Conservation (phyloP, 2,329 filamentous ascomycete species). For the Colletotrichum agaves region DNA sequence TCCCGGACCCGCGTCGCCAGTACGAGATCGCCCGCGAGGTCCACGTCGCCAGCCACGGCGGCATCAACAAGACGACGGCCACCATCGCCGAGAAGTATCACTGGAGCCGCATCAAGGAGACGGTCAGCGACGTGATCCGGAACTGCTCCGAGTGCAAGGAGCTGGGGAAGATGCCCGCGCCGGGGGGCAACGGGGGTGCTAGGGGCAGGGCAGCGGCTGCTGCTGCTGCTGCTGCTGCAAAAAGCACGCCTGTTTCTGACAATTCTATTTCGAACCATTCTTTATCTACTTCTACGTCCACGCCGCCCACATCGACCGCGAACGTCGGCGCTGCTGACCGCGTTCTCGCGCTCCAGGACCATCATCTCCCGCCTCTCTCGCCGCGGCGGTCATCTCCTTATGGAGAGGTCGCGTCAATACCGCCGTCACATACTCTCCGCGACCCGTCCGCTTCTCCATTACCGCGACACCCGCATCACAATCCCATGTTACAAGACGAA, state of each 20-base stretch:
- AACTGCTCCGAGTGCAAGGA: slow-evolving; percentile 94
- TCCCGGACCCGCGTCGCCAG: slow-evolving; percentile 88
- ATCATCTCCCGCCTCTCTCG: slow-evolving; percentile 43
- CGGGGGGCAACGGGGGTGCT: slow-evolving; percentile 21
- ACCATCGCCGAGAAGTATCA: slow-evolving; percentile 94
- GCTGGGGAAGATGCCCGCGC: slow-evolving; percentile 65
- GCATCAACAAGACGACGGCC: slow-evolving; percentile 98
- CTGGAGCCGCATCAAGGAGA: slow-evolving; percentile 98
- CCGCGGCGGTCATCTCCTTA: slow-evolving; percentile 50
- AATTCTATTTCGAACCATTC: slow-evolving; percentile 9
- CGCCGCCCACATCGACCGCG: slow-evolving; percentile 30
- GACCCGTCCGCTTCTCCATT: slow-evolving; percentile 41
- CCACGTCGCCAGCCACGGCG: slow-evolving; percentile 82
- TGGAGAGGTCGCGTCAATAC: slow-evolving; percentile 58
- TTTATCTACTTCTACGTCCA: slow-evolving; percentile 7
- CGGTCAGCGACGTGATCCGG: slow-evolving; percentile 92
- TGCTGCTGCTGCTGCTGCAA: slow-evolving; percentile 1
- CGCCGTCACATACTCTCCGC: slow-evolving; percentile 52
- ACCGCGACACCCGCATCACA: slow-evolving; percentile 46
- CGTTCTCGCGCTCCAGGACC: slow-evolving; percentile 36
- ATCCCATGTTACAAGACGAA: slow-evolving; percentile 48
- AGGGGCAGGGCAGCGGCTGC: slow-evolving; percentile 20
- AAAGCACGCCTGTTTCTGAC: background rate
- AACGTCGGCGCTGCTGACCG: slow-evolving; percentile 29
- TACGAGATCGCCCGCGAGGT: slow-evolving; percentile 86